Evolutionary conservation across 768 basidiomycete genomes (phyloP), one percentile per base, ranked within the genome.

Genomic region (Dioszegia crocea): DNA sequence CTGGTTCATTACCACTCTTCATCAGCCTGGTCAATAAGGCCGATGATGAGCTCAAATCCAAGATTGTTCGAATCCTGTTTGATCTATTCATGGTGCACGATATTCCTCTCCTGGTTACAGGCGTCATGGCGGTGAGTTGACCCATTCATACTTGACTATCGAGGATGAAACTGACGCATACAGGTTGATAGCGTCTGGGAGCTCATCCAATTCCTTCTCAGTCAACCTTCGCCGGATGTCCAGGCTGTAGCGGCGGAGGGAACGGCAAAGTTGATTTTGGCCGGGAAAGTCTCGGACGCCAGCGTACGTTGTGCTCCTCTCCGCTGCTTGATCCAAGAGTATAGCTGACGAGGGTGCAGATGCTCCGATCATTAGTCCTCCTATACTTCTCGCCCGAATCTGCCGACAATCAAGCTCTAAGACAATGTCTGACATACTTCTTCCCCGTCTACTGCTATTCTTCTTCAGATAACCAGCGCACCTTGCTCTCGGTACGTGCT

Each of bases 71-170:
- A 67, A 83, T 88, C 56, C 74, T 91, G 3, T 90, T 94, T 66
- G 92, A 96, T 74, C 81, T 91, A 36, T 77, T 93, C 52, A 91
- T 91, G 85, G 84, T 88, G 0, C 87, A 94, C 62, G 86, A 88
- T 57, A 81, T 79, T 43, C 82, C 82, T 31, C 52, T 33, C n/a
- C 52, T 76, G n/a, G 65, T 74, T 16, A 61, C 63, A 6, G 67
- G 66, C 30, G 66, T 70, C 29, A 72, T 73, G 69, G 57, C 74
- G 12, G 74, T 75, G 33, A 70, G 68, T 64, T 11, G 14, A 33
- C 8, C 9, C 5, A 19, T 3, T 12, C 14, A 49, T 4, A 4
- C n/a, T 10, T 30, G 14, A 38, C n/a, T 4, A 51, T 10, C 3
- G n/a, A 2, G 27, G 36, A 51, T 29, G 24, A 29, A 17, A 48